These are phyloP conservation scores for Alternaria viburni DNA, from an alignment of 2,329 filamentous ascomycete species.

Conservation along the genomic window DNA sequence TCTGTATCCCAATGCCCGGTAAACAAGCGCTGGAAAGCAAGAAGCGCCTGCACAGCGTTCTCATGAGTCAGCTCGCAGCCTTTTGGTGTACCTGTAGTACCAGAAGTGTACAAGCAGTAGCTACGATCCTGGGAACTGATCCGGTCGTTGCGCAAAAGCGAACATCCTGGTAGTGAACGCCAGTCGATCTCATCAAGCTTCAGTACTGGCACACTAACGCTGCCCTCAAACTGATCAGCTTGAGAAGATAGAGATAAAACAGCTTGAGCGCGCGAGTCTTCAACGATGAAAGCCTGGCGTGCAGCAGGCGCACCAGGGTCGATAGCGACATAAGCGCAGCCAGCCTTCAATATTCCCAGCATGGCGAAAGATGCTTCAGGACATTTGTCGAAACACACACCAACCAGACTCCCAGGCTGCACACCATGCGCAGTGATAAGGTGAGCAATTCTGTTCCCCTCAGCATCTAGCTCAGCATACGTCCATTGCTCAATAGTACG, in stretches of 20 bases:
- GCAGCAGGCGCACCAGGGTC: constrained; percentile 75
- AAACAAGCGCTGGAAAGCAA: constrained; percentile 83
- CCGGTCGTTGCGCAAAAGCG: constrained; percentile 29
- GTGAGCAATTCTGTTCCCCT: constrained; percentile 75
- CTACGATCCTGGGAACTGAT: constrained; percentile 64
- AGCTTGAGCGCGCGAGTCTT: constrained; percentile 71
- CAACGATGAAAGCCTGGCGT: constrained; percentile 77
- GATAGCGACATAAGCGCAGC: constrained; percentile 80
- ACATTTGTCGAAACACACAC: constrained; percentile 83
- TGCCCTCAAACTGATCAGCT: constrained; percentile 45
- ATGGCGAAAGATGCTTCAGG: constrained; percentile 84
- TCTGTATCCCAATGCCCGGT: constrained; percentile 71
- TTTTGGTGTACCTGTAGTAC: constrained; percentile 85
- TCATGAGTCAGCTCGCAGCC: constrained; percentile 88
- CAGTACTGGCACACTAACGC: constrained; percentile 50
- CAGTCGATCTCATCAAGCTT: constrained; percentile 53
- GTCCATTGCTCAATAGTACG: constrained; percentile 68
- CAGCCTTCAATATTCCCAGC: constrained; percentile 80
- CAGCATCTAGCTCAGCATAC: constrained; percentile 72
- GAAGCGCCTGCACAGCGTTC: constrained; percentile 87
- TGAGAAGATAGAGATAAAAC: constrained; percentile 65
- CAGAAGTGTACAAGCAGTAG: constrained; percentile 87
- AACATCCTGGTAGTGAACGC: constrained; percentile 44
- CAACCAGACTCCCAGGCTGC: constrained; percentile 67
- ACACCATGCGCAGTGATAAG: constrained; percentile 62